These are phyloP conservation scores for Candida ortonii DNA, from an alignment of 805 yeast genomes.

Conservation along the genomic window DNA sequence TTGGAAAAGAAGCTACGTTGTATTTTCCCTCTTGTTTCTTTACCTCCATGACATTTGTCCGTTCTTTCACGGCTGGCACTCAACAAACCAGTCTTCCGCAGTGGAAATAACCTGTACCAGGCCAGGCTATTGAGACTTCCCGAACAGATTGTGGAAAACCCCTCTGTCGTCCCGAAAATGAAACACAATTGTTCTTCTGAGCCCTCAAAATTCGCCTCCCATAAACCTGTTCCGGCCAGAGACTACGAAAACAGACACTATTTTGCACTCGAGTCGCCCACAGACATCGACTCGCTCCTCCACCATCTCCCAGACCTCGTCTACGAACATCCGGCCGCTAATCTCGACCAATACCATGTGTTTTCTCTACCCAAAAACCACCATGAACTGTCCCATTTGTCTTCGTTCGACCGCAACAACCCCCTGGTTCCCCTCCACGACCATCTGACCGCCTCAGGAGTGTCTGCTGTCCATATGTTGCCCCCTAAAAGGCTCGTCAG, in stretches of 20 bases:
- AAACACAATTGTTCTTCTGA: too few relatives aligned
- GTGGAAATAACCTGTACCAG: too few relatives aligned
- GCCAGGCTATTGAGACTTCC: too few relatives aligned
- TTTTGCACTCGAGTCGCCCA: conserved; percentile 55
- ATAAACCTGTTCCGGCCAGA: conserved; percentile 30
- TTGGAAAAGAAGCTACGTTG: too few relatives aligned
- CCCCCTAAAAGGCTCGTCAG: conserved; percentile 51
- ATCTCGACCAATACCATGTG: conserved; percentile 60
- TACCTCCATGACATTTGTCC: too few relatives aligned
- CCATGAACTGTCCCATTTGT: conserved; percentile 32
- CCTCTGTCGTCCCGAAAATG: too few relatives aligned
- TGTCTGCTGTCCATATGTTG: conserved; percentile 52
- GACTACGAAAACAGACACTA: conserved; percentile 54
- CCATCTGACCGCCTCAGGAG: conserved; percentile 30
- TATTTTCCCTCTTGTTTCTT: too few relatives aligned
- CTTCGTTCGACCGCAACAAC: conserved; percentile 34
- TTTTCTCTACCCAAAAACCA: conserved; percentile 52
- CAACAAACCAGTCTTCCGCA: too few relatives aligned
- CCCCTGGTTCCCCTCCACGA: conserved; percentile 5
- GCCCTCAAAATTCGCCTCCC: too few relatives aligned
- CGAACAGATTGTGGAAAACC: too few relatives aligned
- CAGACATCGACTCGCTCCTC: conserved; percentile 7
- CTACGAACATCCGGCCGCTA: conserved; percentile 65
- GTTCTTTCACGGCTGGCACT: too few relatives aligned
- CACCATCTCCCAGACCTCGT: conserved; percentile 42